Conservation (phyloP, 78 protist species). For the Dictyostelium capitatum region DNA sequence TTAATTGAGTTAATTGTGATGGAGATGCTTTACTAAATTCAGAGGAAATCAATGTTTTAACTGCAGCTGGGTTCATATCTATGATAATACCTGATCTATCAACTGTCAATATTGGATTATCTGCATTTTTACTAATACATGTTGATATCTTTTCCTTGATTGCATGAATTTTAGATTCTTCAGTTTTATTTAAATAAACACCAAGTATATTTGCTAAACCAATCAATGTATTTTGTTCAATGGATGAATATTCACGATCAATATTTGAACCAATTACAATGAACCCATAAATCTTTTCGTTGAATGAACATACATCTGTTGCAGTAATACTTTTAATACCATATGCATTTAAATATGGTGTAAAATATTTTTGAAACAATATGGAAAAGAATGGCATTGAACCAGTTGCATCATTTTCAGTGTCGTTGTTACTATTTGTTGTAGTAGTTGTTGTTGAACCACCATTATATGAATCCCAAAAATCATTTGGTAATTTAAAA, state of each 20-base stretch:
- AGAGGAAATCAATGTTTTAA: background rate
- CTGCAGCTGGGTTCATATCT: constrained; percentile 31
- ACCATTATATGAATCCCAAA: constrained; percentile 26
- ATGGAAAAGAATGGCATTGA: constrained; percentile 6
- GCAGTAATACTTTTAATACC: constrained; percentile 18
- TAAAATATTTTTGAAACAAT: constrained; percentile 32
- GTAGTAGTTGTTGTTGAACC: background rate
- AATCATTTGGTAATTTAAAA: background rate
- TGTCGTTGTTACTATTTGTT: background rate
- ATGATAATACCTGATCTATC: background rate
- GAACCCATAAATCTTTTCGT: constrained; percentile 14
- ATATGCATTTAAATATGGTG: background rate
- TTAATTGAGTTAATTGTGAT: constrained; percentile 8
- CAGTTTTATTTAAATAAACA: background rate
- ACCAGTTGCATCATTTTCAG: no score
- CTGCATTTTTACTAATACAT: background rate
- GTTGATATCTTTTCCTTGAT: constrained; percentile 9
- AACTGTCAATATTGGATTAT: constrained; percentile 9
- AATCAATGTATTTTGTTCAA: constrained; percentile 40
- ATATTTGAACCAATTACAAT: background rate
- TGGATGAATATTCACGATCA: constrained; percentile 15
- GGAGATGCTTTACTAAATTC: background rate
- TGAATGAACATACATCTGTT: background rate
- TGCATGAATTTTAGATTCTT: background rate
- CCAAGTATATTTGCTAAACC: constrained; percentile 11